Percentiles rank a stretch among this genome's conserved stretches.
Conservation (phyloP, 345 rosid species). For the Eucalyptus tenuipes region DNA sequence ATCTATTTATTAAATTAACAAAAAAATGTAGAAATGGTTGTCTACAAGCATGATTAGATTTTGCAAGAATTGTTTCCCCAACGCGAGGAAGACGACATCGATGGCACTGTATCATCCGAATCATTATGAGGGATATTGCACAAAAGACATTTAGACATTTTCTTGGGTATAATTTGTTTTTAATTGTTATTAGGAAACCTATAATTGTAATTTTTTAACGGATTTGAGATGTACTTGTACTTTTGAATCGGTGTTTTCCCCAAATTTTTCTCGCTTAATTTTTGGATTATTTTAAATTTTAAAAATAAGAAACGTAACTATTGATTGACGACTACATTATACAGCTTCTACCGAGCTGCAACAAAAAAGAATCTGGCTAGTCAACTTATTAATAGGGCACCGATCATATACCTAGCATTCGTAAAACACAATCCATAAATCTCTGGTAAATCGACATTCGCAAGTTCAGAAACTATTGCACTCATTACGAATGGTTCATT, state of each 20-base stretch:
- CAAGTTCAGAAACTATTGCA: neutral
- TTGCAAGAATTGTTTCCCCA: neutral
- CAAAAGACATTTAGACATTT: neutral
- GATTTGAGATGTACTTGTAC: neutral
- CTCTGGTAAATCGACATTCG: neutral
- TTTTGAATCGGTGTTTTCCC: neutral
- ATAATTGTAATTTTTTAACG: neutral
- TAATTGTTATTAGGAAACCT: neutral
- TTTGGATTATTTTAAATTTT: neutral
- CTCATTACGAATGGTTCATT: neutral
- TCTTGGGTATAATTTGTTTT: neutral
- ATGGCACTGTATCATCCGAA: neutral
- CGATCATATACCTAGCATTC: neutral
- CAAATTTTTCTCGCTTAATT: neutral
- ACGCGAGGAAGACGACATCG: neutral
- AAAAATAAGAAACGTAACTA: neutral
- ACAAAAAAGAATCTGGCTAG: neutral
- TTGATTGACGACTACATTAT: neutral
- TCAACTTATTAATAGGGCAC: neutral
- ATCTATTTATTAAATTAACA: neutral
- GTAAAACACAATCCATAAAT: neutral
- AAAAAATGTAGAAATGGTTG: neutral
- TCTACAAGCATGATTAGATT: neutral
- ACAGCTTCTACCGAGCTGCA: neutral
- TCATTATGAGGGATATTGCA: neutral